Percentiles rank a stretch among this genome's conserved stretches.
These are phyloP conservation scores for Trichoderma pleuroti DNA, from an alignment of 2,329 filamentous ascomycete genomes.

Conservation along the genomic window DNA sequence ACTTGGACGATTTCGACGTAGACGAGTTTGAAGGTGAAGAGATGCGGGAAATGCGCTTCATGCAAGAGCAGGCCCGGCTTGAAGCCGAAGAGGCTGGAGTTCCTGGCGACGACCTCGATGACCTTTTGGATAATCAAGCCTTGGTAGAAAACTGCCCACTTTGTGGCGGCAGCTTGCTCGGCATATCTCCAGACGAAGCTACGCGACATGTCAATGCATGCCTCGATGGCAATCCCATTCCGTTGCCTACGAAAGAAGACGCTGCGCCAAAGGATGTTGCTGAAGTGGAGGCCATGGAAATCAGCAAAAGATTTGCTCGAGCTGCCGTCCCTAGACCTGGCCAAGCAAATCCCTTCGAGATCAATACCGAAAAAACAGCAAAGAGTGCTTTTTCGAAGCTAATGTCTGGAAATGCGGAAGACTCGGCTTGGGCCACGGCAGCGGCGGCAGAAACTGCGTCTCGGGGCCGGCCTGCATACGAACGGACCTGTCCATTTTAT, in stretches of 20 bases:
- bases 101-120: conserved; percentile 35
- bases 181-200: conserved; percentile 61
- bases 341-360: conserved; percentile 72
- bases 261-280: conserved; percentile 19
- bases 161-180: conserved; percentile 63
- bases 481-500: conserved; percentile 94
- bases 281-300: conserved; percentile 37
- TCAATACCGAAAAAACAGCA: conserved; percentile 40
- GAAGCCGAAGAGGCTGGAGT: conserved; percentile 55
- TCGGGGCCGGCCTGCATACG: conserved; percentile 79
- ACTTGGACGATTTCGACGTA: conserved; percentile 56
- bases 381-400: conserved; percentile 84
- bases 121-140: conserved; percentile 31
- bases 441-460: conserved; percentile 75
- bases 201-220: conserved; percentile 89
- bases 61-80: conserved; percentile 70
- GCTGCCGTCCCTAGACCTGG: conserved; percentile 71
- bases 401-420: conserved; percentile 89
- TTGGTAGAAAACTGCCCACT: conserved; percentile 63
- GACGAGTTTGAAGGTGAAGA: conserved; percentile 59
- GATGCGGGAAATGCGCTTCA: conserved; percentile 62
- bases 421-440: conserved; percentile 83
- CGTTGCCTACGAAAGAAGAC: conserved; percentile 40
- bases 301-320: conserved; percentile 60
- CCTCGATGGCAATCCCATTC: conserved; percentile 74